These are phyloP conservation scores for Cynara cardunculus DNA, from an alignment of 129 eudicot genomes.

Conservation along the genomic window DNA sequence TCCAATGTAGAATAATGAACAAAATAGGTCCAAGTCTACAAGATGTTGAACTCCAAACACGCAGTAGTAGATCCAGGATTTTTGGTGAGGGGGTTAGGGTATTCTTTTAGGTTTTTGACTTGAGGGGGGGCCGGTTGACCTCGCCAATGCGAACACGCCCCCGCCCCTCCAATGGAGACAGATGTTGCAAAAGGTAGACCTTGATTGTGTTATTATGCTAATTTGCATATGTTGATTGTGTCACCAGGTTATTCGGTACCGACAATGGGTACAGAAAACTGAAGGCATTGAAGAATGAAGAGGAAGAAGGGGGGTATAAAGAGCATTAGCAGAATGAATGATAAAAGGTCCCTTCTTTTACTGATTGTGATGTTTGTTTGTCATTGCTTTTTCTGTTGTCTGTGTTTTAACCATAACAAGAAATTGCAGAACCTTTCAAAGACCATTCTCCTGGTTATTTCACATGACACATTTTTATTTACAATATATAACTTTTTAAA, in stretches of 20 bases:
- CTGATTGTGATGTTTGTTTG: constrained; percentile 15
- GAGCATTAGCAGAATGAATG: constrained; percentile 22
- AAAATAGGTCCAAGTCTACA: background rate
- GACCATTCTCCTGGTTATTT: too few relatives aligned
- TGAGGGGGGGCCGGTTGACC: too few relatives aligned
- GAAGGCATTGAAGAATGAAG: constrained; percentile 62
- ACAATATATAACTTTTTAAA: too few relatives aligned
- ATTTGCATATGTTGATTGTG: background rate
- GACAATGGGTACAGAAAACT: constrained; percentile 88
- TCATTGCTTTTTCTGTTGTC: background rate
- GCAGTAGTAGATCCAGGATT: too few relatives aligned
- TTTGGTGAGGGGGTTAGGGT: too few relatives aligned
- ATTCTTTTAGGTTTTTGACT: too few relatives aligned
- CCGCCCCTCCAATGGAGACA: too few relatives aligned
- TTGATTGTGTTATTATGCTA: background rate
- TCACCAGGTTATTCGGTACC: constrained; percentile 89
- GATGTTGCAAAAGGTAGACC: too few relatives aligned
- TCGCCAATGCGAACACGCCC: too few relatives aligned
- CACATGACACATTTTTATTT: background rate
- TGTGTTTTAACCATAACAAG: background rate
- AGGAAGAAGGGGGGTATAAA: constrained; percentile 46
- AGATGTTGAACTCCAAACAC: too few relatives aligned
- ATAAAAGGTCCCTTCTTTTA: constrained; percentile 6
- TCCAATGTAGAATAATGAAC: background rate
- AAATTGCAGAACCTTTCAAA: background rate